phyloP scores from a whole-genome alignment of 2,329 filamentous ascomycete species.

The Fusarium goolgardi region DNA sequence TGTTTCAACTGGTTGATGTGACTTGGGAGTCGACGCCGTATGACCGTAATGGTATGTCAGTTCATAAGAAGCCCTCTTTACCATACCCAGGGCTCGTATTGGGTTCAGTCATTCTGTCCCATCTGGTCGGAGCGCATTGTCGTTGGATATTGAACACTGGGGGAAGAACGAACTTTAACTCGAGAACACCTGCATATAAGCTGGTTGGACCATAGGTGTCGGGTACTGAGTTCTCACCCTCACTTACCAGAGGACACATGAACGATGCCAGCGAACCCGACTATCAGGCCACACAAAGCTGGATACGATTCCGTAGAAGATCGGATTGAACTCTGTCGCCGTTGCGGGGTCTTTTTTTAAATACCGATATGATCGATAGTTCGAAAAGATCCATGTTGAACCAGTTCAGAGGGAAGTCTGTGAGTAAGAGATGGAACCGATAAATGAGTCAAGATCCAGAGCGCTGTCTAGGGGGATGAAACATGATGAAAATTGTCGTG shows the following conservation, averaged over 20 bases:
- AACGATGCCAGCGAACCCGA: neutral
- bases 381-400: neutral
- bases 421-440: neutral
- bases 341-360: conserved; percentile 20
- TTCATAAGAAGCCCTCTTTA: neutral
- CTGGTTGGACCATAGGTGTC: neutral
- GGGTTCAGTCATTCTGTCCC: neutral
- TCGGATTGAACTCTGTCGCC: neutral
- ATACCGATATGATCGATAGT: neutral
- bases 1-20: neutral
- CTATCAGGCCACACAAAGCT: neutral
- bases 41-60: neutral
- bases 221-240: neutral
- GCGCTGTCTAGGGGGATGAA: neutral
- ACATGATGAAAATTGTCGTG: neutral
- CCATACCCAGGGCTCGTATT: neutral
- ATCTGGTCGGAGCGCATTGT: neutral
- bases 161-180: neutral
- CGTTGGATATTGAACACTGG: neutral
- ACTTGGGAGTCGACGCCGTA: neutral
- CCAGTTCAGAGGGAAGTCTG: neutral
- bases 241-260: neutral
- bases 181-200: neutral
- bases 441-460: neutral
- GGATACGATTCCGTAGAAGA: neutral